Percentiles rank a stretch among this genome's conserved stretches.
Conservation (phyloP, 2,329 filamentous ascomycete species). For the Trichophaea hybrida region DNA sequence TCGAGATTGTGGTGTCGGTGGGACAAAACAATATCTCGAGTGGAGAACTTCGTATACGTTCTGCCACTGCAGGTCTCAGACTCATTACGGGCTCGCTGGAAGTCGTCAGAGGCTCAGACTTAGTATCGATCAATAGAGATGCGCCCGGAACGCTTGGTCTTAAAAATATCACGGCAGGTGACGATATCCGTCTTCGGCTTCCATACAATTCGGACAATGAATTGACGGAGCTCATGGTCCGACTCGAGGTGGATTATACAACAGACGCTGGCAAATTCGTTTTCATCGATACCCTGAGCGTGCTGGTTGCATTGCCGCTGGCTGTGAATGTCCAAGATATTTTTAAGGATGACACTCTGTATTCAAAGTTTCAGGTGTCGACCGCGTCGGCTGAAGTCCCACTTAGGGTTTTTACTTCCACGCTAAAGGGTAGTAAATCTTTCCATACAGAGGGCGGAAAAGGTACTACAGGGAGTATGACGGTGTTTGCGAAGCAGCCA, state of each 20-base stretch:
- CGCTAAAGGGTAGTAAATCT: conserved; percentile 53
- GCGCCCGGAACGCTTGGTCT: conserved; percentile 19
- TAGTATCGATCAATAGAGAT: conserved; percentile 9
- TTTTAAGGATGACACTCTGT: conserved; percentile 69
- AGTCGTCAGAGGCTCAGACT: conserved; percentile 28
- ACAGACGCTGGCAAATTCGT: conserved; percentile 50
- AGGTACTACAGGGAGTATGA: conserved; percentile 19
- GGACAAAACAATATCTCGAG: conserved; percentile 57
- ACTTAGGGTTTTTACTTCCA: conserved; percentile 55
- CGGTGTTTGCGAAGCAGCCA: conserved; percentile 68
- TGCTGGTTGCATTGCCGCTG: conserved; percentile 63
- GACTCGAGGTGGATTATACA: conserved; percentile 60
- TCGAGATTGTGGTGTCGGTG: conserved; percentile 58
- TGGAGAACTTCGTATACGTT: conserved; percentile 48
- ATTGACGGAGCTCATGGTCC: conserved; percentile 53
- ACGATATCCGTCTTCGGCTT: conserved; percentile 44
- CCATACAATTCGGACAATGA: conserved; percentile 78
- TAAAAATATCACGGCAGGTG: conserved; percentile 6
- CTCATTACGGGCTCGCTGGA: conserved; percentile 47
- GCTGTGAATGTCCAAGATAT: conserved; percentile 95
- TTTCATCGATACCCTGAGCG: conserved; percentile 42
- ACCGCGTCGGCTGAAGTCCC: conserved; percentile 57
- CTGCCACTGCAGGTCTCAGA: conserved; percentile 51
- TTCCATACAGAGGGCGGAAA: conserved; percentile 47
- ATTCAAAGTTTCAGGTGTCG: conserved; percentile 82